Percentiles rank a stretch among this genome's conserved stretches.
Evolutionary conservation across 2,329 filamentous ascomycete genomes (phyloP).

Genomic region (Penicillium janthinellum): DNA sequence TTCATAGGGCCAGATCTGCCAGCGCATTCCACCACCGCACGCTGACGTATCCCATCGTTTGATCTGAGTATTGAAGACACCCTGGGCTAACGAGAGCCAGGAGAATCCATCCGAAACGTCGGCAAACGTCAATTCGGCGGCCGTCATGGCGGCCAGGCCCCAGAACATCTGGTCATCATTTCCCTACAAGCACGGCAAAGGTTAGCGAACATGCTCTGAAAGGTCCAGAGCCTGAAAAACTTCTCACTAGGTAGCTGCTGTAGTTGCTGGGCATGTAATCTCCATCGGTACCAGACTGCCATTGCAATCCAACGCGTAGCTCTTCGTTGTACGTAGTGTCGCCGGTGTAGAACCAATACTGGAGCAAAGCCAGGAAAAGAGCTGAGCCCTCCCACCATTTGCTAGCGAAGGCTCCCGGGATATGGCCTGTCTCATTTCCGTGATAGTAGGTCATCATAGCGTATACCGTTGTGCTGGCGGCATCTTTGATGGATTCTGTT

Average conservation of each 20-base stretch:
- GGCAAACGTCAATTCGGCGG: slow-evolving; percentile 65
- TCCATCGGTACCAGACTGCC: slow-evolving; percentile 34
- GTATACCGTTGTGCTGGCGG: slow-evolving; percentile 47
- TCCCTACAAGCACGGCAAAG: slow-evolving; percentile 40
- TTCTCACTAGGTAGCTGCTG: slow-evolving; percentile 30
- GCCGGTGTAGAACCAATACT: slow-evolving; percentile 70
- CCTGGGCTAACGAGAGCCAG: slow-evolving; percentile 61
- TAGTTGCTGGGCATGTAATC: slow-evolving; percentile 43
- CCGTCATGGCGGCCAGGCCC: slow-evolving; percentile 69
- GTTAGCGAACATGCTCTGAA: background rate
- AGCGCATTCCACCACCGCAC: slow-evolving; percentile 73
- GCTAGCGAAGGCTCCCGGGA: slow-evolving; percentile 62
- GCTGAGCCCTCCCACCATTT: slow-evolving; percentile 76
- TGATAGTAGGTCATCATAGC: slow-evolving; percentile 57
- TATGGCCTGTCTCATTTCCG: slow-evolving; percentile 53
- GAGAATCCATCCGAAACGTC: slow-evolving; percentile 52
- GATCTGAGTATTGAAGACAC: slow-evolving; percentile 71
- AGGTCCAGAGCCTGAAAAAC: background rate
- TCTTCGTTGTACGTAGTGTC: slow-evolving; percentile 64
- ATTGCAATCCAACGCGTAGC: slow-evolving; percentile 46
- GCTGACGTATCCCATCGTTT: slow-evolving; percentile 67
- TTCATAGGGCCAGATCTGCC: slow-evolving; percentile 80
- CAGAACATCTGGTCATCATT: slow-evolving; percentile 74
- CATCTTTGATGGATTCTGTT: slow-evolving; percentile 46
- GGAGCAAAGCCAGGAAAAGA: slow-evolving; percentile 67